Conservation (phyloP, 345 rosid species). For the Populus nigra region DNA sequence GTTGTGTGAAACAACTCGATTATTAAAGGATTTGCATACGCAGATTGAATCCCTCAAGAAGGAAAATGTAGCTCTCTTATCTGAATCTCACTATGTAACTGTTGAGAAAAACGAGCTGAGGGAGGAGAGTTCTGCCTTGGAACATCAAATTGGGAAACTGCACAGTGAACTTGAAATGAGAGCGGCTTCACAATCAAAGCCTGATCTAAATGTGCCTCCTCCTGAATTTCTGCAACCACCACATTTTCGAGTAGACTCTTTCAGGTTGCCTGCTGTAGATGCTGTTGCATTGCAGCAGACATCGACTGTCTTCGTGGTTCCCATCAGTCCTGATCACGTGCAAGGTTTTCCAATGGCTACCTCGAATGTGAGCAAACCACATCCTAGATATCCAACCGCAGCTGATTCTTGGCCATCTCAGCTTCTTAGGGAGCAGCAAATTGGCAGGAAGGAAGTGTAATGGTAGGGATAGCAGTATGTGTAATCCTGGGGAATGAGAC, state of each 20-base stretch:
- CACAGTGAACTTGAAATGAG: conserved; percentile 49
- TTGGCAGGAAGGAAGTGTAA: conserved; percentile 13
- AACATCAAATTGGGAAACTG: conserved; percentile 56
- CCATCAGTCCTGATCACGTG: conserved; percentile 42
- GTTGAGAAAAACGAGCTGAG: conserved; percentile 74
- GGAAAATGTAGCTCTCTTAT: conserved; percentile 61
- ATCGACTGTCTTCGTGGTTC: conserved; percentile 64
- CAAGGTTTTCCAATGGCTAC: conserved; percentile 35
- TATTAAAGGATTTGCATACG: conserved; percentile 62
- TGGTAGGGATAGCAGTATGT: neutral
- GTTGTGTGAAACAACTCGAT: conserved; percentile 64
- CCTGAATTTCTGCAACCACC: conserved; percentile 44
- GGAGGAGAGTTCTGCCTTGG: conserved; percentile 74
- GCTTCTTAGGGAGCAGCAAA: conserved; percentile 44
- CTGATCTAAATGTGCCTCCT: conserved; percentile 56
- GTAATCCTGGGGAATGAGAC: neutral
- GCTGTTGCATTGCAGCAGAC: conserved; percentile 42
- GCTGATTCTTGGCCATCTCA: conserved; percentile 84
- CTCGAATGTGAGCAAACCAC: conserved; percentile 71
- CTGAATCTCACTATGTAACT: conserved; percentile 77
- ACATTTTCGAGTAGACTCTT: conserved; percentile 28
- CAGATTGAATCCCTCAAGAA: conserved; percentile 74
- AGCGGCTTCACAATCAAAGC: conserved; percentile 39
- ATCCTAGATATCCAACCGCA: conserved; percentile 71
- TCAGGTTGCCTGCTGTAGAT: conserved; percentile 30